A percentile compares a stretch with the other conserved stretches of the same genome.
phyloP scores from a whole-genome alignment of 2,329 filamentous ascomycete genomes.

The Paraconiothyrium sp. region DNA sequence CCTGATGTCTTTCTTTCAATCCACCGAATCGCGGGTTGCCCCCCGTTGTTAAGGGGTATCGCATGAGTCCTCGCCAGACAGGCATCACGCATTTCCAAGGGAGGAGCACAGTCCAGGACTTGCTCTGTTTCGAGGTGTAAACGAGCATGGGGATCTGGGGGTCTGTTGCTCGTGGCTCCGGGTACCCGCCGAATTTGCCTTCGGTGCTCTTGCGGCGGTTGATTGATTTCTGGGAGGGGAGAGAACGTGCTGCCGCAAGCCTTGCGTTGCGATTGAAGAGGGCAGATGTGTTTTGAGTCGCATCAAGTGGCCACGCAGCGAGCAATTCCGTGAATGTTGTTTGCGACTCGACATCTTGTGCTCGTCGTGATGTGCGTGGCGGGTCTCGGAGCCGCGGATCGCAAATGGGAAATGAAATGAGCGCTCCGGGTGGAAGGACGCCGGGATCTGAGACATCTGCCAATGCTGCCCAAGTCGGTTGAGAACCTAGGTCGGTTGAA shows the following conservation, averaged over 20 bases:
- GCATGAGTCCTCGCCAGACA: constrained; percentile 87
- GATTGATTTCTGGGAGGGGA: constrained; percentile 80
- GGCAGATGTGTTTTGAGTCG: constrained; percentile 54
- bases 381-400: constrained; percentile 87
- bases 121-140: constrained; percentile 66
- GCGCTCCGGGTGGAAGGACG: constrained; percentile 72
- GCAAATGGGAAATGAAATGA: constrained; percentile 76
- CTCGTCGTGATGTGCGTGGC: constrained; percentile 61
- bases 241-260: constrained; percentile 69
- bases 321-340: constrained; percentile 66
- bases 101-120: constrained; percentile 81
- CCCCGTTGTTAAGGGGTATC: constrained; percentile 80
- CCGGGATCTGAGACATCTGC: constrained; percentile 58
- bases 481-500: constrained; percentile 27
- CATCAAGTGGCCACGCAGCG: constrained; percentile 74
- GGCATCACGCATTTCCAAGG: constrained; percentile 90
- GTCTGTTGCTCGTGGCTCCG: constrained; percentile 68
- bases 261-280: constrained; percentile 77
- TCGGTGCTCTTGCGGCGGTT: constrained; percentile 76
- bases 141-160: constrained; percentile 81
- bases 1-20: constrained; percentile 78
- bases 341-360: constrained; percentile 35
- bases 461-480: constrained; percentile 43
- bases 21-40: constrained; percentile 86
- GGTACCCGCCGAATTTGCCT: constrained; percentile 66